A percentile compares a stretch with the other conserved stretches of the same genome.
Evolutionary conservation across 805 yeast genomes (phyloP).

Genomic region (Wickerhamiella azymoides): DNA sequence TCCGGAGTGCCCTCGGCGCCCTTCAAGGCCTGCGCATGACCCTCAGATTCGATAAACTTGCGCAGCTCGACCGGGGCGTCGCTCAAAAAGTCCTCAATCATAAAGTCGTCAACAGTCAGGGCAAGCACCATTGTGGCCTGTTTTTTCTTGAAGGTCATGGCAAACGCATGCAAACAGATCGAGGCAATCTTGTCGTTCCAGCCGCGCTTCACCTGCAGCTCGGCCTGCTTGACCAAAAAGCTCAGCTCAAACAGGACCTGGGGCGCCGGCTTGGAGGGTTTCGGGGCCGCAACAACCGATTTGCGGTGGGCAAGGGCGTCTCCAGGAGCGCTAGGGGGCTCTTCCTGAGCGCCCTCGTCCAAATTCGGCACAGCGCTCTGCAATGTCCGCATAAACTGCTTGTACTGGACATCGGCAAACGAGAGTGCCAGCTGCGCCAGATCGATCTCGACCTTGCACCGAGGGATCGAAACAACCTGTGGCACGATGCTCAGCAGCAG

Average conservation of each 20-base stretch:
- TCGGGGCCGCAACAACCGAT: not conserved
- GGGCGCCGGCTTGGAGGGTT: not conserved
- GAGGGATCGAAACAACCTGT: conserved; percentile 57
- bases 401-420: conserved; percentile 80
- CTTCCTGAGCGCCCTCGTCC: conserved; percentile 6
- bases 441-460: conserved; percentile 58
- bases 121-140: conserved; percentile 48
- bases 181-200: conserved; percentile 58
- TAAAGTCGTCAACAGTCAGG: conserved; percentile 48
- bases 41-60: conserved; percentile 41
- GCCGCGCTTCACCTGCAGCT: conserved; percentile 54
- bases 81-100: conserved; percentile 64
- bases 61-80: conserved; percentile 50
- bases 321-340: no score
- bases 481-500: conserved; percentile 81
- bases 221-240: conserved; percentile 52
- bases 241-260: conserved; percentile 64
- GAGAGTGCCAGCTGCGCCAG: conserved; percentile 60
- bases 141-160: conserved; percentile 46
- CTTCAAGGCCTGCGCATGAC: conserved; percentile 2
- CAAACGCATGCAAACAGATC: conserved; percentile 51
- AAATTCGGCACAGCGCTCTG: conserved; percentile 52
- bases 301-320: conserved; percentile 5
- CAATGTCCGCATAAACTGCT: conserved; percentile 66
- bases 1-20: no score